Conservation (phyloP, 139 green algal species). For the Tetraselmis striata region DNA sequence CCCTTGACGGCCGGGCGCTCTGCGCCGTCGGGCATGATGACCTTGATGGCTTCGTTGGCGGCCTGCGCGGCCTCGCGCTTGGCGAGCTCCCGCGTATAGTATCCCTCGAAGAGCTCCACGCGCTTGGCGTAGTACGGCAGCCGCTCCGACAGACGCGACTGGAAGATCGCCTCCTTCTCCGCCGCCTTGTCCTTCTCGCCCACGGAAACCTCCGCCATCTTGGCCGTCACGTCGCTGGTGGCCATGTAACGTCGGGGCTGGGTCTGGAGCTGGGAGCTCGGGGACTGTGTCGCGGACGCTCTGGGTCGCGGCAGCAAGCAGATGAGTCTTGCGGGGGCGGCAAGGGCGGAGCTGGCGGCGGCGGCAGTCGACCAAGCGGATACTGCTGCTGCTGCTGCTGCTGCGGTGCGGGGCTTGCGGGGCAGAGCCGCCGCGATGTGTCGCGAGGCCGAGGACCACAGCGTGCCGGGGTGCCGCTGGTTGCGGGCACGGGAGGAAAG, state of each 20-base stretch:
- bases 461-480: too few species aligned
- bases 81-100: slow-evolving; percentile 45
- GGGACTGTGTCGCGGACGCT: not conserved
- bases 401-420: not conserved
- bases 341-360: not conserved
- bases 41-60: slow-evolving; percentile 54
- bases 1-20: slow-evolving; percentile 61
- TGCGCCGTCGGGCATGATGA: slow-evolving; percentile 82
- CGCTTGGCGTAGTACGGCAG: slow-evolving; percentile 75
- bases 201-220: not conserved
- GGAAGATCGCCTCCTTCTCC: not conserved
- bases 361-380: not conserved
- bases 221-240: not conserved
- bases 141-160: slow-evolving; percentile 38
- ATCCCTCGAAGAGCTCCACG: slow-evolving; percentile 84
- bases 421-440: not conserved
- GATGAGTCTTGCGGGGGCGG: too few species aligned
- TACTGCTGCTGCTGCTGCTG: not conserved
- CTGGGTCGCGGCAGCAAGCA: too few species aligned
- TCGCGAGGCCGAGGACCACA: not conserved
- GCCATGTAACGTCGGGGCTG: not conserved
- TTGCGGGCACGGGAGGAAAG: too few species aligned
- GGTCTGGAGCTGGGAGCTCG: not conserved
- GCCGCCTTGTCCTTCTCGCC: not conserved
- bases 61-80: slow-evolving; percentile 42